A percentile compares a stretch with the other conserved stretches of the same genome.
These are phyloP conservation scores for Datisca glomerata DNA, from an alignment of 306 rosid species.

Conservation along the genomic window DNA sequence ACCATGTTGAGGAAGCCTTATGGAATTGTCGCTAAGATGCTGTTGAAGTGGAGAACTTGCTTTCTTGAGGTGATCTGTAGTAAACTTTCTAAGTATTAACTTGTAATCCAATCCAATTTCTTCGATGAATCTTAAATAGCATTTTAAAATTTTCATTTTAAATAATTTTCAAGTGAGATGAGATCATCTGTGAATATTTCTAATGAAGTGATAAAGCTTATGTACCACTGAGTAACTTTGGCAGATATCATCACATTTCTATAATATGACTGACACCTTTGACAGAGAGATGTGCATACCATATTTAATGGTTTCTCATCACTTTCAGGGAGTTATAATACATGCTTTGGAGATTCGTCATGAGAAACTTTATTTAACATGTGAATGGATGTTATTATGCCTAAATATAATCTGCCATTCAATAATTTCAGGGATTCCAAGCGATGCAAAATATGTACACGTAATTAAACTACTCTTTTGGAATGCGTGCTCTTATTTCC, in stretches of 20 bases:
- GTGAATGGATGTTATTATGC: conserved; percentile 93
- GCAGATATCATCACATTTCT: conserved; percentile 90
- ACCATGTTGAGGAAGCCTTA: no score
- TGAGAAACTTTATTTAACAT: conserved; percentile 58
- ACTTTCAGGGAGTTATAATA: conserved; percentile 46
- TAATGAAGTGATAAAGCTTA: no score
- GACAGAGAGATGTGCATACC: conserved; percentile 84
- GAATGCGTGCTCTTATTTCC: conserved; percentile 1
- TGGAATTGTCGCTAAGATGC: no score
- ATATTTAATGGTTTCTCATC: conserved; percentile 69
- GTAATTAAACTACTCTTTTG: conserved; percentile 22
- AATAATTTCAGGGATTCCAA: conserved; percentile 74
- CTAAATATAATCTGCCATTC: conserved; percentile 78
- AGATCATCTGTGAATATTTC: no score
- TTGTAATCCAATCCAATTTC: no score
- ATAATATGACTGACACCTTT: conserved; percentile 88
- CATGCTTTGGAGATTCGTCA: conserved; percentile 51
- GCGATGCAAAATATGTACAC: conserved; percentile 85
- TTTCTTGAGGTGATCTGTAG: no score
- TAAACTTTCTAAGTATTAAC: no score
- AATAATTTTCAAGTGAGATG: no score
- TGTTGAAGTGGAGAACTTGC: no score
- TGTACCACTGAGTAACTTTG: conserved; percentile 24
- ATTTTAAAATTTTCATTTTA: no score
- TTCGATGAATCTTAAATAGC: no score